A percentile compares a stretch with the other conserved stretches of the same genome.
Evolutionary conservation across 2,329 filamentous ascomycete species (phyloP).

Genomic region (Gaeumannomyces sp.): DNA sequence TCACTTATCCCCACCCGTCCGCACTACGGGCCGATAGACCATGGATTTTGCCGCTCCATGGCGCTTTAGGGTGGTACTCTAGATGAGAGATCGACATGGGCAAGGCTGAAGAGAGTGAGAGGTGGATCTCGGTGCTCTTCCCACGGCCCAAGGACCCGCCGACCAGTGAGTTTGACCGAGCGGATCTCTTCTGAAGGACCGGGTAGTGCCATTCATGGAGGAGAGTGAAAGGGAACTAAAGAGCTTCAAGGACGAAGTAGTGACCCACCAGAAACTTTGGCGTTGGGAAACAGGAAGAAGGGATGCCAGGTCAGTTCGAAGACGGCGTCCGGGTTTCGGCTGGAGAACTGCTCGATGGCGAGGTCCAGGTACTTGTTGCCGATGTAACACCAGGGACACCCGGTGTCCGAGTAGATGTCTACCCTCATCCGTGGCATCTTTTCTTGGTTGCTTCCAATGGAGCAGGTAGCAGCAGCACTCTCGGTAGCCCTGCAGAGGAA

Average conservation of each 20-base stretch:
- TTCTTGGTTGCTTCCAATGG: background rate
- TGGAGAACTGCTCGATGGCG: conserved; percentile 36
- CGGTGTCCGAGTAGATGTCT: conserved; percentile 42
- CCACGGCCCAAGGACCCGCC: too few relatives aligned
- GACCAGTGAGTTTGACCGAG: too few relatives aligned
- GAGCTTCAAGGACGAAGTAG: background rate
- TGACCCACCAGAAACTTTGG: conserved; percentile 16
- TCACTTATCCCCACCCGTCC: background rate
- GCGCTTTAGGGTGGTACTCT: background rate
- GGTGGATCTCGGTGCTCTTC: background rate
- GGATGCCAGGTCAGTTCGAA: conserved; percentile 44
- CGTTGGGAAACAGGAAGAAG: conserved; percentile 36
- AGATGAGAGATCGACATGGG: background rate
- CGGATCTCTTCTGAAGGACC: too few relatives aligned
- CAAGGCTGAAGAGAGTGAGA: background rate
- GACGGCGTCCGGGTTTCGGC: conserved; percentile 33
- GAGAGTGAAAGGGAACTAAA: background rate
- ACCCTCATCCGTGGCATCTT: conserved; percentile 28
- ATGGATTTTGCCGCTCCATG: too few relatives aligned
- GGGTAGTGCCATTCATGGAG: background rate
- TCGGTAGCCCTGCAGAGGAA: background rate
- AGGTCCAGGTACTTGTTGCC: conserved; percentile 38
- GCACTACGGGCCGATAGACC: background rate
- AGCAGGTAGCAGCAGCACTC: too few relatives aligned
- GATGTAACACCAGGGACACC: conserved; percentile 48